Percentiles rank a stretch among this genome's conserved stretches.
phyloP scores from a whole-genome alignment of 2,329 filamentous ascomycete genomes.

The Chaetomium sp. region DNA sequence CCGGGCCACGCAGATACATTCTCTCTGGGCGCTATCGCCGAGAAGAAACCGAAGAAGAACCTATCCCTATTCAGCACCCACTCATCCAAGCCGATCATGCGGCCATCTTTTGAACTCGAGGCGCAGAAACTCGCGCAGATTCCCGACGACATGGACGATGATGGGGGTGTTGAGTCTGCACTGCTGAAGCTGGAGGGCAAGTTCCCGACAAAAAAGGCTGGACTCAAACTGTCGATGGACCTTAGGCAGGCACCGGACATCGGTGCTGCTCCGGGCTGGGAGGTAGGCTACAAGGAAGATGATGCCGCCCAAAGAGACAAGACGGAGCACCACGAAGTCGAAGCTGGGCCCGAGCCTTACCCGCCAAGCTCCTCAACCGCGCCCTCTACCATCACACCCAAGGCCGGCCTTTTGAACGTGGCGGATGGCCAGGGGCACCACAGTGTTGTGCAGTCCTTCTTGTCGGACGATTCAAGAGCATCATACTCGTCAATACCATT shows the following conservation, averaged over 20 bases:
- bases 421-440: slow-evolving; percentile 25
- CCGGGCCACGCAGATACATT: slow-evolving; percentile 51
- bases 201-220: slow-evolving; percentile 58
- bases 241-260: slow-evolving; percentile 29
- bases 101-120: slow-evolving; percentile 82
- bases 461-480: slow-evolving; percentile 66
- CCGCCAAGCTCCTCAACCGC: slow-evolving; percentile 38
- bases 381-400: slow-evolving; percentile 29
- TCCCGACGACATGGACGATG: slow-evolving; percentile 75
- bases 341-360: slow-evolving; percentile 48
- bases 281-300: slow-evolving; percentile 28
- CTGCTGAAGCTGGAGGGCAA: slow-evolving; percentile 89
- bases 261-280: slow-evolving; percentile 13
- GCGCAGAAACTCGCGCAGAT: slow-evolving; percentile 85
- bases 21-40: slow-evolving; percentile 61
- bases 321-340: slow-evolving; percentile 49
- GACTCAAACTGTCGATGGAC: slow-evolving; percentile 47
- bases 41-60: slow-evolving; percentile 45
- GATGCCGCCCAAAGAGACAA: slow-evolving; percentile 44
- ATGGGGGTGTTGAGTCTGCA: slow-evolving; percentile 90
- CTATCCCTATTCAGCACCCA: slow-evolving; percentile 63
- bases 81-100: slow-evolving; percentile 64
- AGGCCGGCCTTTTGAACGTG: slow-evolving; percentile 30
- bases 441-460: slow-evolving; percentile 50
- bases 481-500: slow-evolving; percentile 79